Evolutionary conservation across 163 green algal genomes (phyloP).

Genomic region (Botryococcus braunii): DNA sequence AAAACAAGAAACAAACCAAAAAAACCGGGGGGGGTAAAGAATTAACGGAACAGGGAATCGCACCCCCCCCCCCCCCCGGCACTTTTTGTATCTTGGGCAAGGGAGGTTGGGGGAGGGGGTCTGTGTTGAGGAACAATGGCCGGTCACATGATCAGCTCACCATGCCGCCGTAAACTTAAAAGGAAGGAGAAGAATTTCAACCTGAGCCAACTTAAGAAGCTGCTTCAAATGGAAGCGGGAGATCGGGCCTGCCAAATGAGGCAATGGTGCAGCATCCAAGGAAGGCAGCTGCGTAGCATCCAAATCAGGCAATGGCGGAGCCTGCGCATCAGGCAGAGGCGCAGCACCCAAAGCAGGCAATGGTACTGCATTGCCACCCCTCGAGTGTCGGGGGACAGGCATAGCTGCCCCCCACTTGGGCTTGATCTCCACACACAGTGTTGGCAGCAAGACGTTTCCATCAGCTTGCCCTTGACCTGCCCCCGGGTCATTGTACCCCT

Average conservation of each 20-base stretch:
- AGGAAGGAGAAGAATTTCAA: not conserved
- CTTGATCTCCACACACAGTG: constrained; percentile 36
- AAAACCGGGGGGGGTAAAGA: no score
- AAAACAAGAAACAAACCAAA: no score
- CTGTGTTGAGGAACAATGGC: not conserved
- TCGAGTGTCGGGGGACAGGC: no score
- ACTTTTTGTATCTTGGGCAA: constrained; percentile 1
- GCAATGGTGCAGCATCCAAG: not conserved
- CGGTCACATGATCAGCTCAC: not conserved
- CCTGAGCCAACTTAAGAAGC: constrained; percentile 23
- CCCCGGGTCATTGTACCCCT: no score
- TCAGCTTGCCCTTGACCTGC: no score
- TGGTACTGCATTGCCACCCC: no score
- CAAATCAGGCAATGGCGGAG: no score
- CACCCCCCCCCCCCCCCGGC: no score
- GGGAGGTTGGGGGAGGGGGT: not conserved
- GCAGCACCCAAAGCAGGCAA: no score
- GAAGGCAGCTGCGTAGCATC: constrained; percentile 28
- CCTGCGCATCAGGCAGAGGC: no score
- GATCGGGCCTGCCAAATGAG: constrained; percentile 12
- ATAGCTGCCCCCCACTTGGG: constrained; percentile 41
- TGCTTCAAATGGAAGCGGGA: constrained; percentile 33
- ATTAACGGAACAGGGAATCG: no score
- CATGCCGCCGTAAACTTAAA: not conserved
- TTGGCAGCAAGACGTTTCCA: no score